phyloP scores from a whole-genome alignment of 2,329 filamentous ascomycete genomes.

The Penicillium crustosum region DNA sequence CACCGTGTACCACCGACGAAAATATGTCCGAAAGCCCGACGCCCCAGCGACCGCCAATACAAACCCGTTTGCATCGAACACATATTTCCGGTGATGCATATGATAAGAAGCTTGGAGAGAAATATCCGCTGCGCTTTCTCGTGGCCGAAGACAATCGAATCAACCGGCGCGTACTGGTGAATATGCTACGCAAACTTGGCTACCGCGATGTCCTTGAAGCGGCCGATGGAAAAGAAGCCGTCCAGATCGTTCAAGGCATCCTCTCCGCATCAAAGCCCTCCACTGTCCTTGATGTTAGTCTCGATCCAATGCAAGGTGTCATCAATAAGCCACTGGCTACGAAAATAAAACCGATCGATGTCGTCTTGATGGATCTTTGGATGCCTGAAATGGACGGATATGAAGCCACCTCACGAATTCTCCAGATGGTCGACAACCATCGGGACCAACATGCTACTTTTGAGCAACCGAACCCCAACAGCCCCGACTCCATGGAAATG shows the following conservation, averaged over 20 bases:
- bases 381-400: slow-evolving; percentile 75
- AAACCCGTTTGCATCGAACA: slow-evolving; percentile 29
- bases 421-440: slow-evolving; percentile 52
- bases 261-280: slow-evolving; percentile 29
- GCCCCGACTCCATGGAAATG: slow-evolving; percentile 19
- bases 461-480: slow-evolving; percentile 11
- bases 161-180: slow-evolving; percentile 66
- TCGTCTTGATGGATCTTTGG: slow-evolving; percentile 74
- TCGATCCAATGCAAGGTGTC: slow-evolving; percentile 15
- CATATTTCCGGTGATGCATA: slow-evolving; percentile 37
- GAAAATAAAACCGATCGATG: slow-evolving; percentile 53
- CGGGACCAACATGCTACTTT: slow-evolving; percentile 23
- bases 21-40: slow-evolving; percentile 26
- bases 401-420: slow-evolving; percentile 64
- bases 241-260: slow-evolving; percentile 57
- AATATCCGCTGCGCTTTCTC: slow-evolving; percentile 65
- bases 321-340: slow-evolving; percentile 25
- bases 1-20: slow-evolving; percentile 31
- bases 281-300: slow-evolving; percentile 18
- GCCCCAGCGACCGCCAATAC: slow-evolving; percentile 21
- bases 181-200: slow-evolving; percentile 66
- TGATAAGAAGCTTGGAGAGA: slow-evolving; percentile 59
- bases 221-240: slow-evolving; percentile 67
- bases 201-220: slow-evolving; percentile 64
- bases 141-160: slow-evolving; percentile 73